Base-by-base conservation (phyloP, 2,329 filamentous ascomycete species). In the Aspergillus spinulosporus region DNA sequence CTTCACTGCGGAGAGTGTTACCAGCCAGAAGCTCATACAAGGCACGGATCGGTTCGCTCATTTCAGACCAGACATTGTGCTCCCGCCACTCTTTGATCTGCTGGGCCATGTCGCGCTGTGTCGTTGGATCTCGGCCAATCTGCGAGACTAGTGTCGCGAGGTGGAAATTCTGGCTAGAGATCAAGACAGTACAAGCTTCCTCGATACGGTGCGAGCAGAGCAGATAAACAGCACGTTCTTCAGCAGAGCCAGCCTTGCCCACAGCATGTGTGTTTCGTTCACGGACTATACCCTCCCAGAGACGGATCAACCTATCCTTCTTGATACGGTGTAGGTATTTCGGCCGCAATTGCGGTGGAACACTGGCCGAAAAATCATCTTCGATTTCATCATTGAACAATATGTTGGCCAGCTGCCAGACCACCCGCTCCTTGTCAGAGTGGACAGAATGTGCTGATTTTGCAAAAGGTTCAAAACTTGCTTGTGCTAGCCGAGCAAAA, bases 11-110 rank as follows among this genome's bases (percentile, higher is more conserved):
- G 61, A 90, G 88, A n/a, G 90, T 87, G 62, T 97, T 94, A 37
- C 95, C 94, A 31, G 90, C 85, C 8, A 97, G 79, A 29, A 99
- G 82, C 72, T 96, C 91, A 70, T 97, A 99, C 34, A 99, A 80
- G 6, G 92, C 88, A 53, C 94, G 88, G 44, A 96, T 84, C 1
- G 90, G 81, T 62, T 94, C 88, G 12, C 84, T 86, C 73, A 99
- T 92, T 71, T 99, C 95, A 1, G 91, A 90, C 14, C 96, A 83
- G 47, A 93, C 85, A 67, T 92, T 90, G 37, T 90, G 85, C 29
- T 89, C 84, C 36, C 87, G 85, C 94, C 94, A 99, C 49, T 88
- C 86, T 58, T 87, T 84, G 51, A 99, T 82, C 70, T 99, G 94
- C 54, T 86, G 82, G 26, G 81, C 81, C 76, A 97, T 90, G 60